Conservation (phyloP, 1,284 basidiomycete genomes). For the Ceratobasidium theobromae region DNA sequence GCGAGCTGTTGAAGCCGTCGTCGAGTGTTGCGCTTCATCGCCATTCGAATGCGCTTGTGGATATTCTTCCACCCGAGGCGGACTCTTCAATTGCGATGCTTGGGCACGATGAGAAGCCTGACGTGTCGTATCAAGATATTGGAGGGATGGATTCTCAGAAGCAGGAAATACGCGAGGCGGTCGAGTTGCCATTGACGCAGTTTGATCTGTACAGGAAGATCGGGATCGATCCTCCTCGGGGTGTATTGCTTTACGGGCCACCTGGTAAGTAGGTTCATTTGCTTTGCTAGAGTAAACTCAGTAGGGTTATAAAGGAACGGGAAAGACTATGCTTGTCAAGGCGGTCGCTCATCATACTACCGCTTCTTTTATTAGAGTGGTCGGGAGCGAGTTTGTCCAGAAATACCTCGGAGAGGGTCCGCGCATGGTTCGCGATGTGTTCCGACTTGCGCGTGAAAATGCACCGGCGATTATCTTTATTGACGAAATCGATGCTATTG, state of each 20-base stretch:
- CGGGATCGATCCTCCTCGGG: constrained; percentile 96
- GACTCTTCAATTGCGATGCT: constrained; percentile 97
- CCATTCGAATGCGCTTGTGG: constrained; percentile 97
- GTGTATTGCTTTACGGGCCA: constrained; percentile 91
- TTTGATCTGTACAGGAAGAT: constrained; percentile 99
- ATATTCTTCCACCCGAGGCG: constrained; percentile 97
- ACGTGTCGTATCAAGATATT: constrained; percentile 87
- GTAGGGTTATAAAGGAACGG: constrained; percentile 67
- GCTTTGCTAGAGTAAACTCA: neutral
- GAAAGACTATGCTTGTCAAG: constrained; percentile 99
- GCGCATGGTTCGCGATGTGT: constrained; percentile 99
- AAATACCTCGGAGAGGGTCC: constrained; percentile 99
- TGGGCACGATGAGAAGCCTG: constrained; percentile 89
- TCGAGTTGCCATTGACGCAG: constrained; percentile 96
- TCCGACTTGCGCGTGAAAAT: constrained; percentile 96
- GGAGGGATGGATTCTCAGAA: constrained; percentile 99
- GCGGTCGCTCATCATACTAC: constrained; percentile 98
- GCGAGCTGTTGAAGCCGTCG: constrained; percentile 95
- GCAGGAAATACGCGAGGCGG: constrained; percentile 98
- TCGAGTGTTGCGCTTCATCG: constrained; percentile 97
- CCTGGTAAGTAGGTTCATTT: constrained; percentile 59
- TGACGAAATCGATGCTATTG: constrained; percentile 99
- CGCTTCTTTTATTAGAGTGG: constrained; percentile 96
- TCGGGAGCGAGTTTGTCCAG: constrained; percentile 98
- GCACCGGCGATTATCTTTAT: constrained; percentile 99